A percentile compares a stretch with the other conserved stretches of the same genome.
These are phyloP conservation scores for Claviceps quebecensis DNA, from an alignment of 2,329 filamentous ascomycete genomes.

Conservation along the genomic window DNA sequence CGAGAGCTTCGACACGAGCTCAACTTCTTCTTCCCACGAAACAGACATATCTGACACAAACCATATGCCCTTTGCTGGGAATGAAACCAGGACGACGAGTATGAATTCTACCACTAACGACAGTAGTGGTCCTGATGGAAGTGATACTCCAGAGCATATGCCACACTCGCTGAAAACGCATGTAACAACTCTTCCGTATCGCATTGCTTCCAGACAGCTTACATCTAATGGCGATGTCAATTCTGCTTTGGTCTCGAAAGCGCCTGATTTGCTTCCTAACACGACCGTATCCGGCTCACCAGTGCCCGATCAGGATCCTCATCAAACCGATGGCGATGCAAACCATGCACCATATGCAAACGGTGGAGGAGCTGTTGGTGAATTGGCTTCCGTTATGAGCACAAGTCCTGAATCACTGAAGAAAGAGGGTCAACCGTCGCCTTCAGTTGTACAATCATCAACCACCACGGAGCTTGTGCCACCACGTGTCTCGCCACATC, in stretches of 20 bases:
- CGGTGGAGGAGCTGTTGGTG: background rate
- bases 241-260: background rate
- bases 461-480: constrained; percentile 2
- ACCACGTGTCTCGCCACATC: constrained; percentile 28
- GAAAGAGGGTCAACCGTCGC: background rate
- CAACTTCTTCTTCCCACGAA: constrained; percentile 37
- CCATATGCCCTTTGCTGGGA: constrained; percentile 29
- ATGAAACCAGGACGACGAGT: constrained; percentile 32
- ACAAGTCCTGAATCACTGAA: constrained; percentile 1
- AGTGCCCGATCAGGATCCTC: background rate
- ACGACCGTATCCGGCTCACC: background rate
- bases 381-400: background rate
- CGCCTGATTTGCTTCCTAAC: background rate
- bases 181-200: constrained; percentile 15
- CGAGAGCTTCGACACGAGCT: constrained; percentile 41
- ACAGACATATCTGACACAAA: constrained; percentile 35
- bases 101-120: constrained; percentile 47
- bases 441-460: constrained; percentile 1
- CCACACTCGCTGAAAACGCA: constrained; percentile 13
- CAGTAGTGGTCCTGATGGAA: constrained; percentile 25
- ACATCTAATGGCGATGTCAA: constrained; percentile 10
- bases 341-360: background rate
- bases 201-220: constrained; percentile 13
- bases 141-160: constrained; percentile 15
- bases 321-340: background rate